Evolutionary conservation across 768 basidiomycete species (phyloP).

Genomic region (Leccinum longicurvipes): DNA sequence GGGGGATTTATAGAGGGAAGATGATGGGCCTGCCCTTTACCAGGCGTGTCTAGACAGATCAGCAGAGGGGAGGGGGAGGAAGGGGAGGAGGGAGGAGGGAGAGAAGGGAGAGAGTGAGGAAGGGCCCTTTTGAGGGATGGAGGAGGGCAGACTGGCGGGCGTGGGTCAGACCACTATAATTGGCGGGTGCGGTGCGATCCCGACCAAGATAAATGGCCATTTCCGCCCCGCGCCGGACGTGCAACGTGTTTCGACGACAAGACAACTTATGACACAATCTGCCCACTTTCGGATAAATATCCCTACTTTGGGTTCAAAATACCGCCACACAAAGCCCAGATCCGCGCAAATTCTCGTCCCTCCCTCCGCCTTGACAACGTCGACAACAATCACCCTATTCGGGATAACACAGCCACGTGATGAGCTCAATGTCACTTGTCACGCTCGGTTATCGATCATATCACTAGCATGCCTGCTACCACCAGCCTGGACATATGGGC

Average conservation of each 20-base stretch:
- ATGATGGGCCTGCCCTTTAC: constrained; percentile 30
- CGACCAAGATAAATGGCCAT: constrained; percentile 50
- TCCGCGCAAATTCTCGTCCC: constrained; percentile 24
- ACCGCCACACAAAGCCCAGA: constrained; percentile 4
- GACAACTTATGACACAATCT: constrained; percentile 27
- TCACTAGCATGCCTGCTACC: constrained; percentile 8
- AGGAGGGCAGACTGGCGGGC: constrained; percentile 32
- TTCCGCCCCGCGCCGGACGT: constrained; percentile 60
- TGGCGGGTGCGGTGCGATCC: constrained; percentile 54
- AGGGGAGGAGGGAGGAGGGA: constrained; percentile 22
- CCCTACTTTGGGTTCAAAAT: constrained; percentile 9
- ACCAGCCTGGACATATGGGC: constrained; percentile 43
- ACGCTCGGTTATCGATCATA: not conserved
- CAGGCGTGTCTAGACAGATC: constrained; percentile 25
- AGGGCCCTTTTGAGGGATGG: constrained; percentile 40
- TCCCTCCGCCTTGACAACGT: constrained; percentile 25
- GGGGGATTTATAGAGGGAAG: constrained; percentile 25
- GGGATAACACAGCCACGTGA: constrained; percentile 17
- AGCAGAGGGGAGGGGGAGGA: constrained; percentile 25
- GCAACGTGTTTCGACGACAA: constrained; percentile 76
- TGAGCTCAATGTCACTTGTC: not conserved
- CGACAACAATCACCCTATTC: constrained; percentile 16
- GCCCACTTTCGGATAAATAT: constrained; percentile 20
- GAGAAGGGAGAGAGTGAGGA: constrained; percentile 16
- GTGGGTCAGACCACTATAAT: constrained; percentile 44